Conservation (phyloP, 768 basidiomycete species). For the Kwoniella sp. region DNA sequence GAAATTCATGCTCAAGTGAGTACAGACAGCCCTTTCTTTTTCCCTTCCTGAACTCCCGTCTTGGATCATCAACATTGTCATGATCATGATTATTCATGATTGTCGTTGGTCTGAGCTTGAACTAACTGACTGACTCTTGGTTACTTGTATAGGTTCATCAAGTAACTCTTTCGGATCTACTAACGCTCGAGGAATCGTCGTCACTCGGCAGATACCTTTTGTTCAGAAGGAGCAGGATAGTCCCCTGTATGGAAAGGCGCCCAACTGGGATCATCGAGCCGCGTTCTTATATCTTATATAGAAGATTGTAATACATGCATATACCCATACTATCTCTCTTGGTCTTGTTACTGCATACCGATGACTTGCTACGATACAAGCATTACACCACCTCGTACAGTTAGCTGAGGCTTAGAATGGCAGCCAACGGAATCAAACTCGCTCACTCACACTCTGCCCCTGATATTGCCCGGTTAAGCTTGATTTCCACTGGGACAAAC, state of each 20-base stretch:
- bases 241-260: too few relatives aligned
- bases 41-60: too few relatives aligned
- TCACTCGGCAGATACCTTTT: too few relatives aligned
- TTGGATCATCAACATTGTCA: too few relatives aligned
- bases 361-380: too few relatives aligned
- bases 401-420: too few relatives aligned
- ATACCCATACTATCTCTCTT: not conserved
- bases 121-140: not conserved
- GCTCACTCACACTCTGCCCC: not conserved
- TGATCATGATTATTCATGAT: too few relatives aligned
- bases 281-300: not conserved
- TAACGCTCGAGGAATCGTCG: too few relatives aligned
- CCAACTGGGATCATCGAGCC: too few relatives aligned
- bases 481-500: not conserved
- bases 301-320: slow-evolving; percentile 5
- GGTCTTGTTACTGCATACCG: too few relatives aligned
- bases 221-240: not conserved
- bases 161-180: slow-evolving; percentile 2
- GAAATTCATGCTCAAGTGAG: slow-evolving; percentile 53
- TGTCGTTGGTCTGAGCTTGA: not conserved
- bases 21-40: slow-evolving; percentile 3
- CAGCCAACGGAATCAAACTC: not conserved
- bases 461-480: not conserved
- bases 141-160: slow-evolving; percentile 20
- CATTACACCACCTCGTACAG: too few relatives aligned